Conservation (phyloP, 495 filamentous ascomycete species). For the Penicillium paxilli region DNA sequence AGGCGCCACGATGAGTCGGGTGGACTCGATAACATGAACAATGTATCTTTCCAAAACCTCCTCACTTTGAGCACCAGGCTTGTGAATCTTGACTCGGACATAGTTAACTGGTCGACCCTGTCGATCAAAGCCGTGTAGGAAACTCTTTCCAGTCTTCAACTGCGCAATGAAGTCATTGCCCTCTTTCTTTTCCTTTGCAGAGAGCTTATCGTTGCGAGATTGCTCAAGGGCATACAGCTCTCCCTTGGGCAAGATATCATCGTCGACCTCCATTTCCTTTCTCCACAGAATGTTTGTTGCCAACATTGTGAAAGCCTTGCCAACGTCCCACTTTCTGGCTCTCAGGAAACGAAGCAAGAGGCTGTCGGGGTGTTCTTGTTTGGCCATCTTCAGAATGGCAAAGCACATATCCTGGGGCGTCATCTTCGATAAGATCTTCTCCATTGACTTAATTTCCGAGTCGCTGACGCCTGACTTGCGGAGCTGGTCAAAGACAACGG, state of each 20-base stretch:
- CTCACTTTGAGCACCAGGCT: slow-evolving; percentile 76
- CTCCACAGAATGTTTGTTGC: slow-evolving; percentile 86
- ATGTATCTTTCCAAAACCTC: slow-evolving; percentile 76
- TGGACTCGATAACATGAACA: slow-evolving; percentile 83
- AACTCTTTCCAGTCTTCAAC: slow-evolving; percentile 81
- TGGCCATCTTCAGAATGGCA: slow-evolving; percentile 24
- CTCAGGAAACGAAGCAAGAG: slow-evolving; percentile 83
- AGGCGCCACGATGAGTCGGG: slow-evolving; percentile 66
- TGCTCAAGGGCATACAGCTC: slow-evolving; percentile 62
- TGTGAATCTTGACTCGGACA: slow-evolving; percentile 76
- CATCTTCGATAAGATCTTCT: slow-evolving; percentile 20
- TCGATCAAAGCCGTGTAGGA: slow-evolving; percentile 78
- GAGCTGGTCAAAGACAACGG: slow-evolving; percentile 11
- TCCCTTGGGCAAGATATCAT: slow-evolving; percentile 71
- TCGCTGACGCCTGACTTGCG: slow-evolving; percentile 21
- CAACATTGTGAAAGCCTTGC: slow-evolving; percentile 85
- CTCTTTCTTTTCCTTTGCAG: slow-evolving; percentile 54
- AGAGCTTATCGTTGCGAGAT: slow-evolving; percentile 45
- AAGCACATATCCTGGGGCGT: slow-evolving; percentile 27
- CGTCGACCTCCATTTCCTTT: slow-evolving; percentile 74
- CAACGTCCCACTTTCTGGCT: slow-evolving; percentile 88
- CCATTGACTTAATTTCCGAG: slow-evolving; percentile 23
- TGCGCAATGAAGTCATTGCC: slow-evolving; percentile 78
- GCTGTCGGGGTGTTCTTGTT: slow-evolving; percentile 67
- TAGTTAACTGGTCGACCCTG: slow-evolving; percentile 76